Evolutionary conservation across 345 rosid genomes (phyloP), one percentile per base, ranked within the genome.

Genomic region (Arabidopsis thaliana): DNA sequence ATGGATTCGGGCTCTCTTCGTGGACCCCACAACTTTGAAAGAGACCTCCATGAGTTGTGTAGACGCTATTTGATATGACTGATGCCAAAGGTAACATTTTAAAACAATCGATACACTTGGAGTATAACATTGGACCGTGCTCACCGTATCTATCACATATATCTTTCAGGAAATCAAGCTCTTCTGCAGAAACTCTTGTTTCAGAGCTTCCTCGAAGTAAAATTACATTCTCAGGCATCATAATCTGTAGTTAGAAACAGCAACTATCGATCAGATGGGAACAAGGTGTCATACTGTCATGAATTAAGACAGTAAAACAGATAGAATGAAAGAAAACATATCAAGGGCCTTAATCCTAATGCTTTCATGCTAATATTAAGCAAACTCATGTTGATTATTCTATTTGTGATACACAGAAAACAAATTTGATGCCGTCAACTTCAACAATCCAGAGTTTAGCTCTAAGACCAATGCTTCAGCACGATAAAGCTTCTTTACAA

Each of bases 151-250:
- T 82, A 55, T 71, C 78, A 58, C 83, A 74, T 60, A 75, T 59
- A 40, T 84, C 85, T 48, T 82, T 74, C 62, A 59, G 65, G 50
- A 84, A 84, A 63, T 82, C 80, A 59, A 75, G 59, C 69, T 67
- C 72, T 36, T 80, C 77, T 13, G 81, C 71, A 16, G 77, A 78
- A 7, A 68, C 72, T 57, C 77, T 84, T 59, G 83, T 74, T 67
- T 84, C 87, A 12, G 82, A 80, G 80, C 80, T 84, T 68, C 87
- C 87, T 38, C 82, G 73, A 67, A 82, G 87, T 61, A 84, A 66
- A 65, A 33, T 16, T 48, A 84, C 79, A 32, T 59, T 78, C 70
- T 75, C 72, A 60, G 85, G 87, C 82, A 82, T 74, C 77, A 82
- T 56, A 72, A 78, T 78, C 87, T 84, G 73, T 6, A 34, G 36